A percentile compares a stretch with the other conserved stretches of the same genome.
Conservation (phyloP, 768 basidiomycete species). For the Leccinum rimulosum region DNA sequence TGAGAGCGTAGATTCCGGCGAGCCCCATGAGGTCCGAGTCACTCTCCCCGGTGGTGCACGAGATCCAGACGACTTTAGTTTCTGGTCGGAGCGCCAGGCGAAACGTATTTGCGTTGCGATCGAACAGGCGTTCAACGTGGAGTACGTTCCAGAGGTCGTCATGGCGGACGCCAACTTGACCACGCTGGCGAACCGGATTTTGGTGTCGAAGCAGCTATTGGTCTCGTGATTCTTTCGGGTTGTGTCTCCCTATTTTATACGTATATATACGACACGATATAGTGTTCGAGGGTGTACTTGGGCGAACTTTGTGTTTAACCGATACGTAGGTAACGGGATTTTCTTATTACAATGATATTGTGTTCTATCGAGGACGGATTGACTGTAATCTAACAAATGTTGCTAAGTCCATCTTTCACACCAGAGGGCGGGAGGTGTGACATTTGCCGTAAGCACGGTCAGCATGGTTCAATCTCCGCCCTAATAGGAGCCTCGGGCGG, state of each 20-base stretch:
- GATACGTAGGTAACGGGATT: too few species aligned
- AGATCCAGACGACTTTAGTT: constrained; percentile 86
- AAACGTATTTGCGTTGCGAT: constrained; percentile 81
- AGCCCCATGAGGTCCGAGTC: constrained; percentile 31
- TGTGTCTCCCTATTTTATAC: not conserved
- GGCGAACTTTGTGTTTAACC: too few species aligned
- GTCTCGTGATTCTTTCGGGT: constrained; percentile 14
- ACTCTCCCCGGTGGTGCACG: too few species aligned
- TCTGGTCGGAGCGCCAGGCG: constrained; percentile 91
- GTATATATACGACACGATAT: not conserved
- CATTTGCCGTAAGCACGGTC: too few species aligned
- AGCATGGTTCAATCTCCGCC: too few species aligned
- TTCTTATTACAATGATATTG: too few species aligned
- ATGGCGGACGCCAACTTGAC: constrained; percentile 92
- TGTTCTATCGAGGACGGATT: too few species aligned
- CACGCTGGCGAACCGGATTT: constrained; percentile 78
- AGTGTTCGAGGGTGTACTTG: too few species aligned
- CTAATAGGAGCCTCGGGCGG: too few species aligned
- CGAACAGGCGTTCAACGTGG: constrained; percentile 80
- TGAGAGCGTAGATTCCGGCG: constrained; percentile 6
- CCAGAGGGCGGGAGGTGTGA: too few species aligned
- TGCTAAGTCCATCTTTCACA: too few species aligned
- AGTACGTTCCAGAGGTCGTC: constrained; percentile 86
- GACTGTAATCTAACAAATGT: too few species aligned
- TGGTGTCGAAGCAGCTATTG: constrained; percentile 68